Conservation (phyloP, 2,329 filamentous ascomycete genomes). For the Raffaelea ambrosiae region DNA sequence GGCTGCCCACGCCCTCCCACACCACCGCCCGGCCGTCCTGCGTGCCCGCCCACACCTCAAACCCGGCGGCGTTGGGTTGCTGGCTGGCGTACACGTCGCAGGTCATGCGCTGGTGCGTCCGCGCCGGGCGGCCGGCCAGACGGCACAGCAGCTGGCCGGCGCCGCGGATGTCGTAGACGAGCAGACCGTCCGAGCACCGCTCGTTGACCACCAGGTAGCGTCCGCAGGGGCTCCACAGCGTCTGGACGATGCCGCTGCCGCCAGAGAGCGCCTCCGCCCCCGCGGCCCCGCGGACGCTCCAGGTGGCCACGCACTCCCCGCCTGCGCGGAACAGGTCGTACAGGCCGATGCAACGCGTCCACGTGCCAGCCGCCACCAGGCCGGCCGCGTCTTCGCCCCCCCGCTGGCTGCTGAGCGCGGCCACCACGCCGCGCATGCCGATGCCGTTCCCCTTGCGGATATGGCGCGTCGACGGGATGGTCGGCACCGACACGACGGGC, state of each 20-base stretch:
- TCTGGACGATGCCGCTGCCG: slow-evolving; percentile 56
- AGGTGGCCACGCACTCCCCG: slow-evolving; percentile 44
- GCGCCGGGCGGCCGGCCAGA: slow-evolving; percentile 39
- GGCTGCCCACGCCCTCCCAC: slow-evolving; percentile 47
- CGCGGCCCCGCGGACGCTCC: slow-evolving; percentile 37
- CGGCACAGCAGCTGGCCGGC: slow-evolving; percentile 48
- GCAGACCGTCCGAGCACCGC: slow-evolving; percentile 42
- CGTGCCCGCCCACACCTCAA: slow-evolving; percentile 56
- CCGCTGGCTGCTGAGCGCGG: slow-evolving; percentile 42
- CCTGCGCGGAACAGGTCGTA: slow-evolving; percentile 52
- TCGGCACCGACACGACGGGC: slow-evolving; percentile 46
- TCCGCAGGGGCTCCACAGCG: slow-evolving; percentile 54
- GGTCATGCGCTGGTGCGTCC: slow-evolving; percentile 46
- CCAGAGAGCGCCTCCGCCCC: not conserved
- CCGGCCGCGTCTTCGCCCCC: slow-evolving; percentile 17
- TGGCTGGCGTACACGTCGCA: slow-evolving; percentile 42
- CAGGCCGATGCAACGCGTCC: slow-evolving; percentile 53
- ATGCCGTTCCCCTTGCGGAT: slow-evolving; percentile 52
- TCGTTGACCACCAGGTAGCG: slow-evolving; percentile 56
- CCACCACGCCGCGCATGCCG: slow-evolving; percentile 55
- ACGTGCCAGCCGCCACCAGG: slow-evolving; percentile 53
- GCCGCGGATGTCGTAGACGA: slow-evolving; percentile 56
- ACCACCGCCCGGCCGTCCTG: slow-evolving; percentile 45
- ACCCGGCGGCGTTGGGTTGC: slow-evolving; percentile 19
- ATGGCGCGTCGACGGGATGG: slow-evolving; percentile 52